These are phyloP conservation scores for Globisporangium heterothallicum DNA, from an alignment of 352 stramenopile species.

Conservation along the genomic window DNA sequence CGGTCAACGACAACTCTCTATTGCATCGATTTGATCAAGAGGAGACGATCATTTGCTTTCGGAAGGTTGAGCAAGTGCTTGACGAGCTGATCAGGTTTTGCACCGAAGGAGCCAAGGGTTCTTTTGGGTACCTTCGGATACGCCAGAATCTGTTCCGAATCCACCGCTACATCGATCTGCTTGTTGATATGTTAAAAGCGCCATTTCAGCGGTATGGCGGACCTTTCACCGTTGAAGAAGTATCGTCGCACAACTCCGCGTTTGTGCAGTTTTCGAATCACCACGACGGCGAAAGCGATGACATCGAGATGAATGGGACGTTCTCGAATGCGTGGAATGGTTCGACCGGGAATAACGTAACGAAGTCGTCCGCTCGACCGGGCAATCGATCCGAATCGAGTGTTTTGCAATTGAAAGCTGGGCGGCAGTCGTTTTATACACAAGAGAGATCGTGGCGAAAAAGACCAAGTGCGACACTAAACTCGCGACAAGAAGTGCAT, in stretches of 20 bases:
- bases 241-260: slow-evolving; percentile 47
- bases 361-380: background rate
- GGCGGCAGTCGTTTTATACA: slow-evolving; percentile 13
- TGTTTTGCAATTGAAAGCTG: slow-evolving; percentile 6
- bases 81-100: slow-evolving; percentile 48
- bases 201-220: slow-evolving; percentile 55
- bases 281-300: slow-evolving; percentile 14
- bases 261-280: slow-evolving; percentile 22
- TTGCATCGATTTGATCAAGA: slow-evolving; percentile 25
- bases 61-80: slow-evolving; percentile 33
- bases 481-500: slow-evolving; percentile 24
- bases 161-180: slow-evolving; percentile 56
- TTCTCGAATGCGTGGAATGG: background rate
- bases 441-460: slow-evolving; percentile 27
- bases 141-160: slow-evolving; percentile 51
- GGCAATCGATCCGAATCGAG: background rate
- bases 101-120: slow-evolving; percentile 20
- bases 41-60: slow-evolving; percentile 29
- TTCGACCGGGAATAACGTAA: background rate
- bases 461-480: slow-evolving; percentile 15
- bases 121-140: slow-evolving; percentile 19
- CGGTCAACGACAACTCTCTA: slow-evolving; percentile 8
- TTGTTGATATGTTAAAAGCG: slow-evolving; percentile 60
- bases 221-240: slow-evolving; percentile 49
- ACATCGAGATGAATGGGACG: background rate